These are phyloP conservation scores for Polygonum aviculare DNA, from an alignment of 148 eudicot genomes.

Conservation along the genomic window DNA sequence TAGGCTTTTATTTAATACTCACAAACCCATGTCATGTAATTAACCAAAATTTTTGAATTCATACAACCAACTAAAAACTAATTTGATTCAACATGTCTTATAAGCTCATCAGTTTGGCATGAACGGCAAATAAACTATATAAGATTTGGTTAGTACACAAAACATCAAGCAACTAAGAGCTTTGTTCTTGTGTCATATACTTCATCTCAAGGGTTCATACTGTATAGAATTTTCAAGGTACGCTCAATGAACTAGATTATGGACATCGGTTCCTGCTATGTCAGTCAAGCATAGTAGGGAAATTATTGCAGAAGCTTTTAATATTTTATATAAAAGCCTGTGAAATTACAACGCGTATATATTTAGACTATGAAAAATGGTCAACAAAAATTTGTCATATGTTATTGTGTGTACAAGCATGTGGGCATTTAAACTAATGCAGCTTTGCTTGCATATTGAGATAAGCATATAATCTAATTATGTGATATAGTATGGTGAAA, in stretches of 20 bases:
- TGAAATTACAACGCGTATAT: neutral
- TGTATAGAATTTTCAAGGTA: neutral
- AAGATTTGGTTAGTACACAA: neutral
- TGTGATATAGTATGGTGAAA: neutral
- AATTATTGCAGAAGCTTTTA: neutral
- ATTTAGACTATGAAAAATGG: neutral
- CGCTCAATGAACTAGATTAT: neutral
- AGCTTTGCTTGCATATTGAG: neutral
- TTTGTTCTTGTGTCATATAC: neutral
- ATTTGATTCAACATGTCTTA: neutral
- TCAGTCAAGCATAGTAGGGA: neutral
- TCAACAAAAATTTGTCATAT: neutral
- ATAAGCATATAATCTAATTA: neutral
- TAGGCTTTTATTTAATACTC: neutral
- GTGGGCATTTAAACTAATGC: neutral
- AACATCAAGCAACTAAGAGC: neutral
- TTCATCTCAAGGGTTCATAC: neutral
- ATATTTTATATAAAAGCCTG: neutral
- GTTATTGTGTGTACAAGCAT: neutral
- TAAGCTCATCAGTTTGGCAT: neutral
- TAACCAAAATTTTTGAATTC: neutral
- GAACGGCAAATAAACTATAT: neutral
- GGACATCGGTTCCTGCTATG: neutral
- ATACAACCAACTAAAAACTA: neutral
- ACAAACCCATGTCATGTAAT: neutral